Base-by-base conservation (phyloP, 2,329 filamentous ascomycete genomes). In the Nemania sp. region DNA sequence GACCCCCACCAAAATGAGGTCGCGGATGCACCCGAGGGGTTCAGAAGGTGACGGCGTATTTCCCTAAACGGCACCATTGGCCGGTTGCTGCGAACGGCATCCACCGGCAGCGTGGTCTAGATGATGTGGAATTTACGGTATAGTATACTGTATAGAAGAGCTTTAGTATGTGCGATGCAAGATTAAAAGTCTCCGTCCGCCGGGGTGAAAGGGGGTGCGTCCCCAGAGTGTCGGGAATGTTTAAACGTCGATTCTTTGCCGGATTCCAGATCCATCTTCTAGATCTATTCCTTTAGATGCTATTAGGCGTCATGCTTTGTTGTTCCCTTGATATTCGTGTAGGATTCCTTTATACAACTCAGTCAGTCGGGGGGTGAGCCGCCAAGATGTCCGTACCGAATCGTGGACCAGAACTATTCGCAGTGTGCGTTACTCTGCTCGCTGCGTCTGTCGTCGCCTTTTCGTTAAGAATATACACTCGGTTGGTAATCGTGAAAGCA, bases 401-500 rank as follows among this genome's bases (percentile, higher is more conserved):
- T 27, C 65, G 65, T 32, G 65, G 65, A n/a, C 60, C 53, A 7
- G 32, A 54, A 54, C 54, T 67, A 22, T 35, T 59, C 20, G 35
- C 38, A 6, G 55, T 67, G 24, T 55, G 60, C 24, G 29, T 59
- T 26, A 43, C 32, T 15, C 55, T 67, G 27, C 43, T 64, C 15
- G 15, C 49, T n/a, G 45, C 35, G 11, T 53, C 65, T 1, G 38
- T 63, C 22, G 22, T 60, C 27, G 41, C 55, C 22, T 54, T 67
- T n/a, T n/a, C 29, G 4, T 41, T 66, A 49, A 45, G 69, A 55
- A 58, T 58, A 26, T 56, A 43, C 35, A 61, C 62, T 41, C 69
- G 66, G 18, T 7, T 64, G 10, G 47, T 61, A 24, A 47, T 69
- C 32, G 66, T 70, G 20, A 70, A 69, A 27, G 54, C 41, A 27